Base-by-base conservation (phyloP, 371 early-diverging fungal species). In the Mortierella sp. region DNA sequence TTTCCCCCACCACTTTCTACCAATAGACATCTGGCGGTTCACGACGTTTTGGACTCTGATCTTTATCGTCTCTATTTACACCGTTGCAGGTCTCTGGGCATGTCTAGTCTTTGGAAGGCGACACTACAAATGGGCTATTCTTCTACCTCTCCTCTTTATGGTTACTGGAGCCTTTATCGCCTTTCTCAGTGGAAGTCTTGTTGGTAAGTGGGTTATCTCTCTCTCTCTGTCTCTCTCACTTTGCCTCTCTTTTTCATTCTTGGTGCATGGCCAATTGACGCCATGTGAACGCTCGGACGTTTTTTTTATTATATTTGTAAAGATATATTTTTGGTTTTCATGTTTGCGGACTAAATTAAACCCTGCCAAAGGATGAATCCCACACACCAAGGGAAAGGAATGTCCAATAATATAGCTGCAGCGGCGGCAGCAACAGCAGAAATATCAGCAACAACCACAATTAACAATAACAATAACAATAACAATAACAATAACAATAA, bases 101-200 rank as follows among this genome's bases (percentile, higher is more conserved):
- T 87, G 81, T 65, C 46, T 84, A 0, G 87, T 86, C 71, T 82
- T 88, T 63, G 81, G 85, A 16, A 84, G 85, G 60, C 81, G 84
- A 16, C 86, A 85, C 7, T 76, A 87, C 29, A 86, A 84, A 25
- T 86, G 85, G 87, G 76, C 86, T 15, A 70, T 87, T 16, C 66
- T 84, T 29, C 62, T 88, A 44, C 89, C 88, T 0, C 57, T 88
- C 29, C 45, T 88, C 1, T 89, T 90, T 69, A 81, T 85, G 9
- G 37, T 87, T 47, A 83, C 81, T 2, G 91, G 89, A 15, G 81
- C 84, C 1, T 66, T 86, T 21, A 84, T 87, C n/a, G 89, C 87
- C 4, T 82, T 88, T 77, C 67, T 88, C 2, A 86, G 84, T 43
- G 89, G 91, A 4, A 85, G 86, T 67, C 83, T 89, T 47, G 84